These are phyloP conservation scores for Yamadazyma taylorii DNA, from an alignment of 1,139 yeast species.

Conservation along the genomic window DNA sequence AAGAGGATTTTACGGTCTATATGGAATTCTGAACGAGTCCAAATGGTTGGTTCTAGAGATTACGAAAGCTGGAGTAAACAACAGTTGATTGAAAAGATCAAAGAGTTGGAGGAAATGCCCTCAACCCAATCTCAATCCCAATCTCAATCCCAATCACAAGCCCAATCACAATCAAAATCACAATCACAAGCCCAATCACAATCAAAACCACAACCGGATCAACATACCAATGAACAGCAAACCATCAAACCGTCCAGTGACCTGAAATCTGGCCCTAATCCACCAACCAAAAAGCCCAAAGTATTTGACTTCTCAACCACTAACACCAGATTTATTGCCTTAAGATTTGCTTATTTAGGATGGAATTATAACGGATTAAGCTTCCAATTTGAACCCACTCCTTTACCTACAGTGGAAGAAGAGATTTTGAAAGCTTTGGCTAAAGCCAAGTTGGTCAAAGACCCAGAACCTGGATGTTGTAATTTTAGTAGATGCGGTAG, in stretches of 20 bases:
- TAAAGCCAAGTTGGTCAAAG: constrained; percentile 65
- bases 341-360: constrained; percentile 84
- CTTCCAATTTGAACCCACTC: constrained; percentile 70
- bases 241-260: no score
- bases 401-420: constrained; percentile 85
- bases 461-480: constrained; percentile 59
- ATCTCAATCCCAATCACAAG: no score
- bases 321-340: constrained; percentile 69
- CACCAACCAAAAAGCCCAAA: constrained; percentile 32
- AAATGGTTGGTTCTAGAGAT: constrained; percentile 2
- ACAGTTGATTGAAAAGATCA: constrained; percentile 50
- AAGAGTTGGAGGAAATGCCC: constrained; percentile 48
- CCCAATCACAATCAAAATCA: no score
- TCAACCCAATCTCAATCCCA: no score
- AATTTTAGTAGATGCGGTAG: constrained; percentile 91
- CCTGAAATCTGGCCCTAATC: no score
- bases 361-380: constrained; percentile 95
- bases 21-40: constrained; percentile 8
- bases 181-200: no score
- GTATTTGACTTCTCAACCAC: constrained; percentile 69
- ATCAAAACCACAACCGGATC: no score
- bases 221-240: no score
- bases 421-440: constrained; percentile 69
- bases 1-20: constrained; percentile 20
- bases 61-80: constrained; percentile 54